Conservation (phyloP, 1,284 basidiomycete species). For the Microbotryomycetes sp. region DNA sequence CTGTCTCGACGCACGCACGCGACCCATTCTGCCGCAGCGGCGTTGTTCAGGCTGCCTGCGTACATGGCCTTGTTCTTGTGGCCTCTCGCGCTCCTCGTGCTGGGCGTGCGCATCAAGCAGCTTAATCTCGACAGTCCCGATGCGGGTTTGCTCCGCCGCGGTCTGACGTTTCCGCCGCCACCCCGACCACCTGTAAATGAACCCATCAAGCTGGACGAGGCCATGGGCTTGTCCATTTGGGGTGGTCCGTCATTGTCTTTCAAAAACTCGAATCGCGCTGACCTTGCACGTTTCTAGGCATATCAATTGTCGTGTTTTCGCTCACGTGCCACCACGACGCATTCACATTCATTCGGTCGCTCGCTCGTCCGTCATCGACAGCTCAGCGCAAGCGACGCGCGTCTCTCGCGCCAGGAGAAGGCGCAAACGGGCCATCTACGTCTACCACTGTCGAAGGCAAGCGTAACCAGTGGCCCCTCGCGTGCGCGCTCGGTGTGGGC, state of each 20-base stretch:
- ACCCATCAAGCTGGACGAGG: background rate
- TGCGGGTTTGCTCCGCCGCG: background rate
- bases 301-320: conserved; percentile 19
- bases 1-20: background rate
- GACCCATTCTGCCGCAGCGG: conserved; percentile 4
- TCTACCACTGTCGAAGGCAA: background rate
- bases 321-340: conserved; percentile 24
- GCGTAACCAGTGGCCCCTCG: conserved; percentile 36
- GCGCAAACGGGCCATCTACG: background rate
- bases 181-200: background rate
- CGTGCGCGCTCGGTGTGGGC: conserved; percentile 28
- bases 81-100: conserved; percentile 35
- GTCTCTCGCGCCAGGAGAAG: background rate
- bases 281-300: background rate
- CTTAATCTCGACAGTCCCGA: conserved; percentile 26
- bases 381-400: background rate
- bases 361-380: conserved; percentile 19
- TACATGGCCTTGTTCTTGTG: conserved; percentile 30
- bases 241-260: background rate
- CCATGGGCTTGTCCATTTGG: conserved; percentile 11
- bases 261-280: no score
- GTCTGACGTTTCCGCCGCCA: background rate
- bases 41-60: conserved; percentile 29
- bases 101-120: conserved; percentile 34
- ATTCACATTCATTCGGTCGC: conserved; percentile 23